Base-by-base conservation (phyloP, 163 green algal genomes). In the Scenedesmus sp. region DNA sequence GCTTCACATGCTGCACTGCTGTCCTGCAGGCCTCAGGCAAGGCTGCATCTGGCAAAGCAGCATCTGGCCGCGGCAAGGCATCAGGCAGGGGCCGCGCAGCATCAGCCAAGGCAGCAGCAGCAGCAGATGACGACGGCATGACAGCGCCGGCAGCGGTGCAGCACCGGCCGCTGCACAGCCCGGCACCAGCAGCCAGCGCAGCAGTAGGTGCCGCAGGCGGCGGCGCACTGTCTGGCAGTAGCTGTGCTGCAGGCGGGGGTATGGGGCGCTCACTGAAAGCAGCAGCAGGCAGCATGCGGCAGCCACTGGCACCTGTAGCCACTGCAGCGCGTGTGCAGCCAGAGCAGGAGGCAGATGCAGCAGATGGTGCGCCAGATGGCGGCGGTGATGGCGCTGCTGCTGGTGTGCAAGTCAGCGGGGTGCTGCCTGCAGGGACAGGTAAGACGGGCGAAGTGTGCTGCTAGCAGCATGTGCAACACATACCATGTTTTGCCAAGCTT, bases 141-240 rank as follows among this genome's bases (percentile, higher is more conserved):
- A 60, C 59, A n/a, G 60, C 60, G 84, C 60, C 84, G 57, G 84
- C 84, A 56, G 84, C 84, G 55, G 52, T 56, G 12, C 86, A 84
- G 64, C 64, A 84, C 10, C 86, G 52, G 46, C 81, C 13, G 26
- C 57, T 85, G 55, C 70, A 26, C 77, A 86, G 57, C 52, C 15
- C 82, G 34, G 77, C 59, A n/a, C 23, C 76, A 60, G 34, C 56
- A 34, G 60, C 34, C 13, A 60, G 12, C 34, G 86, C 86, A 84
- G 64, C 60, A n/a, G 66, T 34, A 20, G 66, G 34, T 82, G 86
- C 70, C 23, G 70, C 70, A 79, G 70, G 86, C 18, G 86, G 66
- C 6, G 88, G 60, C n/a, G 60, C 77, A 16, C 2, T 84, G 3
- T 92, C 88, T 46, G 81, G 77, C 79, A 92, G 88, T 4, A 92